phyloP scores from a whole-genome alignment of 2,329 filamentous ascomycete genomes.

The Aspergillus fijiensis region DNA sequence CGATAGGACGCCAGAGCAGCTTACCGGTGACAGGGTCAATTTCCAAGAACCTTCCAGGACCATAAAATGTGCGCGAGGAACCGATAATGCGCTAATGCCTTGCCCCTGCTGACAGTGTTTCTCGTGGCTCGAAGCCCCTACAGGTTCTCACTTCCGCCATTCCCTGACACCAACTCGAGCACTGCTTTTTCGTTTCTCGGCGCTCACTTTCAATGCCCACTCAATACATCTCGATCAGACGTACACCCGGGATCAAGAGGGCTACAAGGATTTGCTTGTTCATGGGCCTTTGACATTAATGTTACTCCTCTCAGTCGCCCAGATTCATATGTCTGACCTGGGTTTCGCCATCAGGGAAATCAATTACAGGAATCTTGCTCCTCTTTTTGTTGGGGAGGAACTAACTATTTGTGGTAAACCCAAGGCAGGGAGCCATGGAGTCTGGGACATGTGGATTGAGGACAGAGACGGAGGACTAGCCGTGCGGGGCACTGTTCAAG shows the following conservation, averaged over 20 bases:
- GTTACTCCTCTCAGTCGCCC: constrained; percentile 69
- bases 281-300: constrained; percentile 82
- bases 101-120: constrained; percentile 20
- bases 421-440: constrained; percentile 42
- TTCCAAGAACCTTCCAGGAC: constrained; percentile 26
- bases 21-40: constrained; percentile 25
- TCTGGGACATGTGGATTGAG: constrained; percentile 67
- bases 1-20: constrained; percentile 43
- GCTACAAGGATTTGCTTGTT: constrained; percentile 72
- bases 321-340: constrained; percentile 49
- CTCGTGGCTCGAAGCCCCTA: constrained; percentile 42
- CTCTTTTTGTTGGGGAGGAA: constrained; percentile 72
- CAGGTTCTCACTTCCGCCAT: constrained; percentile 56
- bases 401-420: constrained; percentile 68
- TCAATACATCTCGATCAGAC: constrained; percentile 77
- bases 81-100: constrained; percentile 7
- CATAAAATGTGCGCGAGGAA: constrained; percentile 37
- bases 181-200: constrained; percentile 86
- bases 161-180: constrained; percentile 64
- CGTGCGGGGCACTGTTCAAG: constrained; percentile 57
- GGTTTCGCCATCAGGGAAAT: constrained; percentile 54
- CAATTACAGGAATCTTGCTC: constrained; percentile 77
- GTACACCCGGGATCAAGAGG: constrained; percentile 70
- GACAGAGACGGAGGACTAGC: constrained; percentile 61
- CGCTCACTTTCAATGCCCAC: constrained; percentile 89